Conservation (phyloP, 768 basidiomycete species). For the Pleurotus cornucopiae region DNA sequence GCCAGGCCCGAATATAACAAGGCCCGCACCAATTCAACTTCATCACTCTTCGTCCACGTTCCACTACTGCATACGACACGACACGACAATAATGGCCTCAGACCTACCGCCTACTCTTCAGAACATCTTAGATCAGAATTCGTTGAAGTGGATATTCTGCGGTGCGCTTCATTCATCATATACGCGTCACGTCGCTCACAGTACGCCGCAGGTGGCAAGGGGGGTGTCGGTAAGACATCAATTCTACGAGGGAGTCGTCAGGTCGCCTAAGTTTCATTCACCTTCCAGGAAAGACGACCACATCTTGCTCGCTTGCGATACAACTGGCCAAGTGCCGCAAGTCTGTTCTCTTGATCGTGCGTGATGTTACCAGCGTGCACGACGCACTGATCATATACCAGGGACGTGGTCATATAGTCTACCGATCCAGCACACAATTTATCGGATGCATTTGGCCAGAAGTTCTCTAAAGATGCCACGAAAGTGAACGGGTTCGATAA, state of each 20-base stretch:
- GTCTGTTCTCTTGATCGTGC: slow-evolving; percentile 94
- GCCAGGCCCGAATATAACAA: neutral
- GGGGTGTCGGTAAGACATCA: slow-evolving; percentile 83
- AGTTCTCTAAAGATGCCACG: slow-evolving; percentile 98
- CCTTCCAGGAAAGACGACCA: slow-evolving; percentile 88
- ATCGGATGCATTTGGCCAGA: slow-evolving; percentile 97
- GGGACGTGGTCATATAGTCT: slow-evolving; percentile 47
- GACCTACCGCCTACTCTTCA: slow-evolving; percentile 85
- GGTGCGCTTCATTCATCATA: slow-evolving; percentile 47
- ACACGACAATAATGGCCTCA: slow-evolving; percentile 40
- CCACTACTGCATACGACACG: neutral
- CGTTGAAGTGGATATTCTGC: slow-evolving; percentile 98
- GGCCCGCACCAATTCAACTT: neutral
- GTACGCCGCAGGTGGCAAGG: slow-evolving; percentile 79
- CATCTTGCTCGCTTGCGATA: slow-evolving; percentile 96
- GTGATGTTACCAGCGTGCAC: slow-evolving; percentile 22
- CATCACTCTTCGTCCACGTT: slow-evolving; percentile 24
- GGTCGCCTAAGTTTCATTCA: slow-evolving; percentile 5
- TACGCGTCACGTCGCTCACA: slow-evolving; percentile 7
- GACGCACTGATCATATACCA: neutral
- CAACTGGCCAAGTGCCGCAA: slow-evolving; percentile 87
- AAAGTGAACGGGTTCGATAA: slow-evolving; percentile 98
- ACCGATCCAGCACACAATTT: slow-evolving; percentile 99
- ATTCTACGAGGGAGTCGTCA: neutral
- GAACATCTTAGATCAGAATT: slow-evolving; percentile 90